Percentiles rank a stretch among this genome's conserved stretches.
phyloP scores from a whole-genome alignment of 2,329 filamentous ascomycete species.

The Colletotrichum zoysiae region DNA sequence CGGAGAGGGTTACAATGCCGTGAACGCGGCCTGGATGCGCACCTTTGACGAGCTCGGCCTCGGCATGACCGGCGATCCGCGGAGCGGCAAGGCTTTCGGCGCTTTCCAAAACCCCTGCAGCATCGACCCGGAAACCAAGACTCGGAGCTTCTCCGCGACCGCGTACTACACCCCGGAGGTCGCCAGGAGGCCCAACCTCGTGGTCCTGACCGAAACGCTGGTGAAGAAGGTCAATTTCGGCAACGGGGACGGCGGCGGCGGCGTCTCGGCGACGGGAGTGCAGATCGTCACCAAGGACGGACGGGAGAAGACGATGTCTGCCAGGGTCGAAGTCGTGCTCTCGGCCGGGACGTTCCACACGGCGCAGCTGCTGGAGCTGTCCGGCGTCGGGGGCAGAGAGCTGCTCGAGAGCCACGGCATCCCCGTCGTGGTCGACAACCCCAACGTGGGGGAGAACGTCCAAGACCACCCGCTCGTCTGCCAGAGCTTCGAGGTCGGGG shows the following conservation, averaged over 20 bases:
- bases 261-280: conserved; percentile 15
- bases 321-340: conserved; percentile 56
- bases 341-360: conserved; percentile 56
- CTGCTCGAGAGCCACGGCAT: conserved; percentile 51
- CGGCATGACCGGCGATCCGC: conserved; percentile 50
- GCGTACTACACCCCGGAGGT: conserved; percentile 49
- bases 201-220: conserved; percentile 44
- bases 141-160: conserved; percentile 50
- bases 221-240: conserved; percentile 24
- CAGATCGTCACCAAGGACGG: conserved; percentile 25
- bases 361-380: conserved; percentile 58
- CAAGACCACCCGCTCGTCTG: conserved; percentile 56
- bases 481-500: conserved; percentile 56
- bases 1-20: conserved; percentile 49
- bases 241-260: not conserved
- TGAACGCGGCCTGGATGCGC: conserved; percentile 54
- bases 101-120: conserved; percentile 51
- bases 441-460: conserved; percentile 55
- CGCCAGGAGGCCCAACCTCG: conserved; percentile 43
- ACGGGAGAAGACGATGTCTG: conserved; percentile 41
- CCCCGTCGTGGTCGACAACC: conserved; percentile 49
- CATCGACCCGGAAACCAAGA: conserved; percentile 50
- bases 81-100: conserved; percentile 48
- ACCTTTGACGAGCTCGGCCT: conserved; percentile 52
- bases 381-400: conserved; percentile 53